Conservation (phyloP, 2,329 filamentous ascomycete genomes). For the Rutstroemia sp. region DNA sequence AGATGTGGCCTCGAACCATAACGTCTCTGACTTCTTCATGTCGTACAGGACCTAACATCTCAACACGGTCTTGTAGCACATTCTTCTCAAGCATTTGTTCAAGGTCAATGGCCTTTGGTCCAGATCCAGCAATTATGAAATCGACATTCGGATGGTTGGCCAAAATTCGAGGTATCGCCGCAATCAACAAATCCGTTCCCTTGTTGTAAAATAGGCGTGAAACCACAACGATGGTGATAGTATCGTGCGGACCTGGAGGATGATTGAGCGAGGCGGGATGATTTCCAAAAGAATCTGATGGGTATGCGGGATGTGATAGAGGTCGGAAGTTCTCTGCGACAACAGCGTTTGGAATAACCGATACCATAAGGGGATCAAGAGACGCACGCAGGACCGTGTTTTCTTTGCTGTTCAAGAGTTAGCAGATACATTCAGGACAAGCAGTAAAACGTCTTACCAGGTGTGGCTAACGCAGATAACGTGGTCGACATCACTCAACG, state of each 20-base stretch:
- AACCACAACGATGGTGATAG: constrained; percentile 93
- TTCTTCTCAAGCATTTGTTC: constrained; percentile 98
- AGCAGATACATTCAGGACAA: constrained; percentile 12
- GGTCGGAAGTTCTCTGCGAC: constrained; percentile 95
- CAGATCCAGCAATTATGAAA: constrained; percentile 93
- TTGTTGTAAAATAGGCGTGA: constrained; percentile 98
- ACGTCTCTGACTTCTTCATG: constrained; percentile 97
- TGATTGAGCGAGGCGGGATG: constrained; percentile 45
- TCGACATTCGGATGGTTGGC: constrained; percentile 85
- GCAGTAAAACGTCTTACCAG: constrained; percentile 52
- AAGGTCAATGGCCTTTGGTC: constrained; percentile 92
- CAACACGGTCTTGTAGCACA: constrained; percentile 85
- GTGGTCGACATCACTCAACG: constrained; percentile 92
- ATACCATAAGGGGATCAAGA: constrained; percentile 92
- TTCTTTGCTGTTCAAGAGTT: constrained; percentile 63
- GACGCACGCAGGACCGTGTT: constrained; percentile 94
- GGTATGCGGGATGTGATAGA: constrained; percentile 43
- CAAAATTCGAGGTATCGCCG: constrained; percentile 86
- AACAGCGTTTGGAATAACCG: constrained; percentile 94
- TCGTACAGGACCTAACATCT: constrained; percentile 83
- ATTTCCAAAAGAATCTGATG: constrained; percentile 28
- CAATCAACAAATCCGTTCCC: constrained; percentile 93
- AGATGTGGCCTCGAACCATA: constrained; percentile 95
- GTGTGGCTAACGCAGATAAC: constrained; percentile 98
- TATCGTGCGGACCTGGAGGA: constrained; percentile 72